Conservation (phyloP, 495 filamentous ascomycete species). For the Stereocaulon alpinum region DNA sequence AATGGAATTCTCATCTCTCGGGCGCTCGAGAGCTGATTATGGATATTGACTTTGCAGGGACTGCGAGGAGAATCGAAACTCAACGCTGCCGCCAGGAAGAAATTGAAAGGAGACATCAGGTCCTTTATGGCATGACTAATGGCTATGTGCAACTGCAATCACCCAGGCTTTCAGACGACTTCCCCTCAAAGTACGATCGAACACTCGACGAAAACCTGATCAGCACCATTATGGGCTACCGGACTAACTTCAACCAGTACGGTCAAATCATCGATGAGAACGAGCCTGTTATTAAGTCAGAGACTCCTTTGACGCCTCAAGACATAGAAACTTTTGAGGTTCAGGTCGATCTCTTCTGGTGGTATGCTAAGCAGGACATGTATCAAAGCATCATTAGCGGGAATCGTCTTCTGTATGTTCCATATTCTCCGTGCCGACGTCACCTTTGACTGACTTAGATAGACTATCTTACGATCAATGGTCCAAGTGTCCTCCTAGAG, state of each 20-base stretch:
- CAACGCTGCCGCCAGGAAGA: conserved; percentile 24
- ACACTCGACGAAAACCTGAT: conserved; percentile 35
- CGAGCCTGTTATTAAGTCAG: conserved; percentile 20
- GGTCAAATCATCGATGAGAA: conserved; percentile 31
- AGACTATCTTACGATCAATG: conserved; percentile 74
- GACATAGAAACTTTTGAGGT: conserved; percentile 72
- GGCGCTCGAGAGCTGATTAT: conserved; percentile 73
- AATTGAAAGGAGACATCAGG: conserved; percentile 3
- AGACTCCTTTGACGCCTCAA: conserved; percentile 47
- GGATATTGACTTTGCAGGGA: conserved; percentile 67
- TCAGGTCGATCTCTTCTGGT: conserved; percentile 88
- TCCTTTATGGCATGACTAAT: background rate
- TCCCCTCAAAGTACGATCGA: conserved; percentile 35
- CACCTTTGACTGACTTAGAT: conserved; percentile 17
- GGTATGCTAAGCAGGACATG: conserved; percentile 87
- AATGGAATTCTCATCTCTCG: conserved; percentile 87
- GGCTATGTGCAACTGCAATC: conserved; percentile 9
- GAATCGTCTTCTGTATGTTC: conserved; percentile 67
- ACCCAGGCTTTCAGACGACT: conserved; percentile 9
- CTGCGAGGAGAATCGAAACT: conserved; percentile 59
- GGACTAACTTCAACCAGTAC: conserved; percentile 37
- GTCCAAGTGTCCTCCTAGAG: conserved; percentile 76
- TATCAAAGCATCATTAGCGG: conserved; percentile 87
- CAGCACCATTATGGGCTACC: conserved; percentile 35
- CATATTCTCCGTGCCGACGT: background rate